phyloP scores from a whole-genome alignment of 305 asterid genomes.

The Rubia occidens region DNA sequence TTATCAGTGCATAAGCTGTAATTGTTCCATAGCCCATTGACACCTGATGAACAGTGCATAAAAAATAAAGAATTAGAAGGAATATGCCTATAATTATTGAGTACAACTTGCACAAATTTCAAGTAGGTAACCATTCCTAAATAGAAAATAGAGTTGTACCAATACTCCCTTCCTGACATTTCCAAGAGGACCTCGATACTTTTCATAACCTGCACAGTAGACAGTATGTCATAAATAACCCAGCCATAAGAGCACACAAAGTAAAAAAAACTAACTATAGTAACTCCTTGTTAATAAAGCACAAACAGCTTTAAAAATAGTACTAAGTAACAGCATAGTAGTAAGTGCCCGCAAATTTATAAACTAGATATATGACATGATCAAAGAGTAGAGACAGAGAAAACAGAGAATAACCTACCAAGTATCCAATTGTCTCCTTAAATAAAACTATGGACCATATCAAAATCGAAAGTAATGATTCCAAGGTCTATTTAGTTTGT shows the following conservation, averaged over 20 bases:
- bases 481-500: neutral
- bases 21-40: slow-evolving; percentile 77
- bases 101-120: neutral
- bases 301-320: too few species aligned
- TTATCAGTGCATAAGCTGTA: slow-evolving; percentile 85
- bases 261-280: neutral
- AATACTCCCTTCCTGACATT: slow-evolving; percentile 98
- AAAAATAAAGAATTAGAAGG: neutral
- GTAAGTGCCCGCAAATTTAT: neutral
- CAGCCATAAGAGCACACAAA: slow-evolving; percentile 7
- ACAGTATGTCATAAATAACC: slow-evolving; percentile 11
- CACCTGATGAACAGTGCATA: slow-evolving; percentile 43
- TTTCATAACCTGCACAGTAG: slow-evolving; percentile 67
- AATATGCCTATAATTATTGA: neutral
- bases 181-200: slow-evolving; percentile 88
- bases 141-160: slow-evolving; percentile 30
- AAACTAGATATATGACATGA: neutral
- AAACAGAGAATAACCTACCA: neutral
- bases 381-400: neutral
- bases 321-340: neutral
- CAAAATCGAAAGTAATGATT: neutral
- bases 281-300: neutral
- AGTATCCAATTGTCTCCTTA: neutral
- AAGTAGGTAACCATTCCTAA: neutral
- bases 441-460: neutral